These are phyloP conservation scores for Phtheirospermum japonicum DNA, from an alignment of 257 asterid species.

Conservation along the genomic window DNA sequence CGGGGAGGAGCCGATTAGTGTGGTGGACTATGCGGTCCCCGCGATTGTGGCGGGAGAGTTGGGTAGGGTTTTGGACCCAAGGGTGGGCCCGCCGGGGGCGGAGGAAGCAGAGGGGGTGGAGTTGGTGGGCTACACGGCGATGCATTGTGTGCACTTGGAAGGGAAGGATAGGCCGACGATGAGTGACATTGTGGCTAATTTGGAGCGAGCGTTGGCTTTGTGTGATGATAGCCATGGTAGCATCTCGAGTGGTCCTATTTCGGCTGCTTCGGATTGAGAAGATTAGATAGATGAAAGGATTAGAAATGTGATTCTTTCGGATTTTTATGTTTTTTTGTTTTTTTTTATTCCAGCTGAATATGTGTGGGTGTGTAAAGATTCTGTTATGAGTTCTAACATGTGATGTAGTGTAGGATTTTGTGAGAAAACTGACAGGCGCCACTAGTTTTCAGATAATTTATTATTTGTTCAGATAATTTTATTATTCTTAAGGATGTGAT, in stretches of 20 bases:
- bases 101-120: slow-evolving; percentile 78
- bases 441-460: not conserved
- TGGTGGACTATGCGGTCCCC: slow-evolving; percentile 79
- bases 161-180: slow-evolving; percentile 82
- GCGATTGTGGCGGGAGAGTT: slow-evolving; percentile 57
- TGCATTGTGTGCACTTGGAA: slow-evolving; percentile 86
- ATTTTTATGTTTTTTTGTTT: too few relatives aligned
- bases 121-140: slow-evolving; percentile 75
- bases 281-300: too few relatives aligned
- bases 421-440: slow-evolving; percentile 13
- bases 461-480: too few relatives aligned
- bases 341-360: not conserved
- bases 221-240: slow-evolving; percentile 79
- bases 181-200: slow-evolving; percentile 67
- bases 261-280: too few relatives aligned
- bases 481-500: too few relatives aligned
- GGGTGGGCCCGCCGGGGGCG: slow-evolving; percentile 55
- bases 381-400: slow-evolving; percentile 20
- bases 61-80: slow-evolving; percentile 44
- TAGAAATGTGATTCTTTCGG: not conserved
- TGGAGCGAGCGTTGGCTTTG: slow-evolving; percentile 70
- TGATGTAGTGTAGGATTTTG: slow-evolving; percentile 28
- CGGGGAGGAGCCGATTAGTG: slow-evolving; percentile 45
- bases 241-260: slow-evolving; percentile 65
- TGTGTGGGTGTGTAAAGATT: slow-evolving; percentile 28